Conservation (phyloP, 768 basidiomycete genomes). For the Auricularia cornea region DNA sequence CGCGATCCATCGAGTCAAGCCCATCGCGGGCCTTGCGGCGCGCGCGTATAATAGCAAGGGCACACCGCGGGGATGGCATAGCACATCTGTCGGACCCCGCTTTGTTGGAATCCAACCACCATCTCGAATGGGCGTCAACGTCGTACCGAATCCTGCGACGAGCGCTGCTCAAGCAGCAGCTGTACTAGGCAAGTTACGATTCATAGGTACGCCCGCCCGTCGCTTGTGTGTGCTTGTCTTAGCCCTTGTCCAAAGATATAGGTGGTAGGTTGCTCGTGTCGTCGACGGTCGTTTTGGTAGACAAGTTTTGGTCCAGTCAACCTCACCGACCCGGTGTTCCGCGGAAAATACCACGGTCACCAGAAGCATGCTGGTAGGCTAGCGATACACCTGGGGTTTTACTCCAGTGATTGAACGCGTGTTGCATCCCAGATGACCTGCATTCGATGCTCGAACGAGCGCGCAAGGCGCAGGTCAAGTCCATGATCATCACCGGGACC, state of each 20-base stretch:
- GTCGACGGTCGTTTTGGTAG: too few species aligned
- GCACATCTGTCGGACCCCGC: too few species aligned
- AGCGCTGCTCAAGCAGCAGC: background rate
- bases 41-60: too few species aligned
- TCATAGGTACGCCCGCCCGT: background rate
- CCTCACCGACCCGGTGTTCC: conserved; percentile 47
- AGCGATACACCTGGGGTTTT: background rate
- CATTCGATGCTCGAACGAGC: conserved; percentile 49
- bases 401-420: background rate
- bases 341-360: conserved; percentile 28
- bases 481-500: conserved; percentile 71
- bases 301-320: conserved; percentile 27
- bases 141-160: background rate
- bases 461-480: conserved; percentile 49
- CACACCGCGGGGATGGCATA: too few species aligned
- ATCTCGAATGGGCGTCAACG: background rate
- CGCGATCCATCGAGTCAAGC: too few species aligned
- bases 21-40: too few species aligned
- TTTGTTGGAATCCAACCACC: too few species aligned
- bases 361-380: conserved; percentile 26
- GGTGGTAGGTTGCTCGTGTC: conserved; percentile 22
- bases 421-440: conserved; percentile 46
- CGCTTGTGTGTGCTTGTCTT: too few species aligned
- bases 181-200: background rate
- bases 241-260: conserved; percentile 25